phyloP scores from a whole-genome alignment of 1,284 basidiomycete genomes.

The Leccinum fuscescens region DNA sequence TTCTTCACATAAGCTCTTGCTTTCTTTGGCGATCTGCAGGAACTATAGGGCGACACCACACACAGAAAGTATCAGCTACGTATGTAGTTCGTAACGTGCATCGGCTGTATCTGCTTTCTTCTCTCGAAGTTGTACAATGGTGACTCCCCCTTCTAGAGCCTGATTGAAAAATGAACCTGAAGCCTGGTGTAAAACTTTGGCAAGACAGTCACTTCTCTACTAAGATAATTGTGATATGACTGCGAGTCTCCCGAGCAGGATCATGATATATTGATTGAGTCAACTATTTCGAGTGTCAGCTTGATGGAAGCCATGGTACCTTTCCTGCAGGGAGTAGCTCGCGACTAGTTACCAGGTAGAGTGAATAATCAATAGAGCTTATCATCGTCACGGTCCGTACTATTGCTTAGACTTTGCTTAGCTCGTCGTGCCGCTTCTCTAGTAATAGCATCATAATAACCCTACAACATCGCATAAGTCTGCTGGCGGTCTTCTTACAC shows the following conservation, averaged over 20 bases:
- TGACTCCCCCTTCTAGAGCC: slow-evolving; percentile 84
- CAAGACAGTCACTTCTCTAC: slow-evolving; percentile 47
- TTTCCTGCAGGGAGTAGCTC: slow-evolving; percentile 79
- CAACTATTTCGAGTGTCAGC: background rate
- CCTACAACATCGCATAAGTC: background rate
- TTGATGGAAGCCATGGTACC: slow-evolving; percentile 40
- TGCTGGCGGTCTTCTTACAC: background rate
- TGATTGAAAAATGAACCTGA: slow-evolving; percentile 31
- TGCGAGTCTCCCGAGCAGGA: background rate
- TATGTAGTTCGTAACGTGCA: slow-evolving; percentile 39
- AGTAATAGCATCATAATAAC: too few relatives aligned
- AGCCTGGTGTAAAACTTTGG: background rate
- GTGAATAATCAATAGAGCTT: slow-evolving; percentile 60
- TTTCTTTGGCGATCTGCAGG: slow-evolving; percentile 69
- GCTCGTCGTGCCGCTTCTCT: background rate
- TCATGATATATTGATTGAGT: background rate
- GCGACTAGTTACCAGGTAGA: slow-evolving; percentile 87
- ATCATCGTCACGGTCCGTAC: background rate
- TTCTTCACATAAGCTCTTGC: slow-evolving; percentile 75
- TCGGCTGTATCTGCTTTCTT: slow-evolving; percentile 79
- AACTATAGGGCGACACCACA: slow-evolving; percentile 51
- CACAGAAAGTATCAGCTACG: background rate
- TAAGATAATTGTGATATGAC: slow-evolving; percentile 64
- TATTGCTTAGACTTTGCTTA: background rate
- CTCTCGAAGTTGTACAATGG: slow-evolving; percentile 87